Evolutionary conservation across 2,329 filamentous ascomycete genomes (phyloP).

Genomic region (Macrophomina tecta): DNA sequence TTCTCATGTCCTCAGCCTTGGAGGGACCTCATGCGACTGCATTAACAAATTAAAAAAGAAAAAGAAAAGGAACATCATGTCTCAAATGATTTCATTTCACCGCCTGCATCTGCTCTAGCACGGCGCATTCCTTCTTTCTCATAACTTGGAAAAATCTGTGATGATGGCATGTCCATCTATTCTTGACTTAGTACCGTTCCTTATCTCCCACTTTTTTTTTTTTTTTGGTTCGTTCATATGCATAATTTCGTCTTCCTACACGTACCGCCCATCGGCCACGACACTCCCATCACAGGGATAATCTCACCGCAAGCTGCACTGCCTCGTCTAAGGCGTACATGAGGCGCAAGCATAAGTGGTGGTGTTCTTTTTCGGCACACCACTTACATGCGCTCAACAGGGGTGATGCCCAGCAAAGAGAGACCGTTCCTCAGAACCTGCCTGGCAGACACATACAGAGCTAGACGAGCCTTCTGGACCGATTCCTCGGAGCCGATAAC

Average conservation of each 20-base stretch:
- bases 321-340: background rate
- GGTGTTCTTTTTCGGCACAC: background rate
- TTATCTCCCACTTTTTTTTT: background rate
- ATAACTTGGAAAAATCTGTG: background rate
- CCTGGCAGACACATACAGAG: conserved; percentile 76
- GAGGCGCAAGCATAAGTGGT: background rate
- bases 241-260: background rate
- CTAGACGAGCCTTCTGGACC: conserved; percentile 74
- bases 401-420: conserved; percentile 77
- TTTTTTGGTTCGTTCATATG: background rate
- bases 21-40: too few relatives aligned
- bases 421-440: conserved; percentile 83
- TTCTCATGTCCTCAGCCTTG: too few relatives aligned
- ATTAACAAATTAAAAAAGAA: too few relatives aligned
- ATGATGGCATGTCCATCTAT: background rate
- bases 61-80: background rate
- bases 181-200: background rate
- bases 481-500: conserved; percentile 80
- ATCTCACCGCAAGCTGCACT: background rate
- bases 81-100: conserved; percentile 8
- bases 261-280: background rate
- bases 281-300: background rate
- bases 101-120: background rate
- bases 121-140: conserved; percentile 1
- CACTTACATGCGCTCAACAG: conserved; percentile 65